Conservation (phyloP, 768 basidiomycete genomes). For the Cyclocybe aegerita region DNA sequence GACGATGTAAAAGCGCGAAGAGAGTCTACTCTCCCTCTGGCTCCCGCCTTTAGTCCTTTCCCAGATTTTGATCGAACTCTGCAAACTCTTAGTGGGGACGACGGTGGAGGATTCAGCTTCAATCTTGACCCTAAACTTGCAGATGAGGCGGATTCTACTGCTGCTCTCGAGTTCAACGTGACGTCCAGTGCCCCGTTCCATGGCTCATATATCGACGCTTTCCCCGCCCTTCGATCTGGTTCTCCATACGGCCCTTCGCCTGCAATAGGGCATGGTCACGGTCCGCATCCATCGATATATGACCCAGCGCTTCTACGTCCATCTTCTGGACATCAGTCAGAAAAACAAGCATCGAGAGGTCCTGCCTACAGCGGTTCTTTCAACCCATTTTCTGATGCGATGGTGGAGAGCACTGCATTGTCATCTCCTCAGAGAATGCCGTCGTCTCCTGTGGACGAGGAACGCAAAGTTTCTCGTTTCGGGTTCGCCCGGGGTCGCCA, state of each 20-base stretch:
- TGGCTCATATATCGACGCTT: slow-evolving; percentile 68
- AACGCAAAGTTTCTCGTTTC: slow-evolving; percentile 77
- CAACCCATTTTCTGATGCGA: slow-evolving; percentile 73
- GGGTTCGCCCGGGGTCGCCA: slow-evolving; percentile 77
- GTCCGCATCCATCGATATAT: slow-evolving; percentile 51
- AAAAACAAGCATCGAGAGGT: slow-evolving; percentile 44
- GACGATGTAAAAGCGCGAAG: slow-evolving; percentile 81
- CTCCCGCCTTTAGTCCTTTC: slow-evolving; percentile 62
- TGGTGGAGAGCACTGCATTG: slow-evolving; percentile 39
- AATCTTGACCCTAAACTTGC: slow-evolving; percentile 81
- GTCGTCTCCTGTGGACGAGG: slow-evolving; percentile 52
- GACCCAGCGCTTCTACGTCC: slow-evolving; percentile 46
- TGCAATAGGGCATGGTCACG: slow-evolving; percentile 53
- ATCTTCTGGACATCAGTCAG: slow-evolving; percentile 33
- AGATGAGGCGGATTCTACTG: slow-evolving; percentile 38
- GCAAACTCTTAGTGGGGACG: slow-evolving; percentile 64
- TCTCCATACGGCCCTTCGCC: slow-evolving; percentile 41
- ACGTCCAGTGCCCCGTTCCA: slow-evolving; percentile 57
- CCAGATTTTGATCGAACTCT: slow-evolving; percentile 88
- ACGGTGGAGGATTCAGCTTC: slow-evolving; percentile 79
- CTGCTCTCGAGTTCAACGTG: slow-evolving; percentile 52
- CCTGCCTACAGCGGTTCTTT: slow-evolving; percentile 72
- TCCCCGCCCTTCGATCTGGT: slow-evolving; percentile 56
- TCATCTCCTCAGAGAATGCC: slow-evolving; percentile 26
- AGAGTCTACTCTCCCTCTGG: slow-evolving; percentile 46